A percentile compares a stretch with the other conserved stretches of the same genome.
Conservation (phyloP, 2,329 filamentous ascomycete genomes). For the Mycosphaerelloides madeirae region DNA sequence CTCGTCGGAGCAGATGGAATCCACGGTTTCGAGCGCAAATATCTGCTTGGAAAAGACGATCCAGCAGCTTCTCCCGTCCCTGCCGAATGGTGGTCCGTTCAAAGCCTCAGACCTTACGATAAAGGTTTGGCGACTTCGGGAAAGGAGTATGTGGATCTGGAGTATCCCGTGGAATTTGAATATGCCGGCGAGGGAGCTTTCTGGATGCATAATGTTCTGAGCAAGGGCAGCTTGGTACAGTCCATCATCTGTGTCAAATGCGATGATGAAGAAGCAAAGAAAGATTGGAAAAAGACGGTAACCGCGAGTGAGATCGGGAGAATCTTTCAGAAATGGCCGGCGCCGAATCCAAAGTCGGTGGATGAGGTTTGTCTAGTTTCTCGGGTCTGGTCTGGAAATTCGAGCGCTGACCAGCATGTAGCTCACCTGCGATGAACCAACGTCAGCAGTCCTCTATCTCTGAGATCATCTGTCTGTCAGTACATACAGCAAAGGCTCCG, state of each 20-base stretch:
- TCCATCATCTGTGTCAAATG: slow-evolving; percentile 2
- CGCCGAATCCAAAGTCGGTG: neutral
- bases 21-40: slow-evolving; percentile 7
- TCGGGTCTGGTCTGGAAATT: too few relatives aligned
- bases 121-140: slow-evolving; percentile 6
- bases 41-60: slow-evolving; percentile 11
- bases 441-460: neutral
- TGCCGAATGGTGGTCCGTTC: slow-evolving; percentile 9
- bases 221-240: slow-evolving; percentile 10
- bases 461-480: slow-evolving; percentile 1
- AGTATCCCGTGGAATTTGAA: slow-evolving; percentile 9
- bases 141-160: slow-evolving; percentile 5
- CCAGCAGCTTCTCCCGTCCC: slow-evolving; percentile 9
- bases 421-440: slow-evolving; percentile 4
- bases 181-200: slow-evolving; percentile 11
- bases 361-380: neutral
- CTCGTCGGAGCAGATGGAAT: slow-evolving; percentile 17
- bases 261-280: neutral
- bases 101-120: slow-evolving; percentile 13
- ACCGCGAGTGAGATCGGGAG: slow-evolving; percentile 4
- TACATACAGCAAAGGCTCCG: neutral
- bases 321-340: neutral
- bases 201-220: slow-evolving; percentile 14
- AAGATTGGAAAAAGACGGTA: slow-evolving; percentile 10
- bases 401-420: slow-evolving; percentile 1